Percentiles rank a stretch among this genome's conserved stretches.
Conservation (phyloP, 805 yeast genomes). For the Candida nemodendra region DNA sequence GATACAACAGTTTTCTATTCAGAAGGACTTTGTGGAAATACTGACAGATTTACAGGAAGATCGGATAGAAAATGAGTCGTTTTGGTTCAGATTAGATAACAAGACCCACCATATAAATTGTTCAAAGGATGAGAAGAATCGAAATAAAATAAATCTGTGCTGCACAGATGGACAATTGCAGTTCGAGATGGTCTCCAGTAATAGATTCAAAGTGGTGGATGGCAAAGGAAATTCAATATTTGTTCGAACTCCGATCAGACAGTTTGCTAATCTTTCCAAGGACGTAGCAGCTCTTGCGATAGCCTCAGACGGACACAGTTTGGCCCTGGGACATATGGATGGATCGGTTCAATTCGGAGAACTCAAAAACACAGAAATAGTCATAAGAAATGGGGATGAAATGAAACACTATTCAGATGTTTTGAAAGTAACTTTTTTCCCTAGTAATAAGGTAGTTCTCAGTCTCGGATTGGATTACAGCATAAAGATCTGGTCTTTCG, state of each 20-base stretch:
- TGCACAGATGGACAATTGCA: constrained; percentile 1
- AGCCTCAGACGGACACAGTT: neutral
- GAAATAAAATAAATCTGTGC: neutral
- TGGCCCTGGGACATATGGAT: constrained; percentile 17
- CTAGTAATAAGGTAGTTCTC: constrained; percentile 60
- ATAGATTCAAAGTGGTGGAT: too few species aligned
- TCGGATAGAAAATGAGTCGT: constrained; percentile 10
- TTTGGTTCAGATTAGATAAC: constrained; percentile 16
- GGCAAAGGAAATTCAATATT: too few species aligned
- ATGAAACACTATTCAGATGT: constrained; percentile 55
- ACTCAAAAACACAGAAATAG: constrained; percentile 1
- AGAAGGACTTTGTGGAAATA: constrained; percentile 19
- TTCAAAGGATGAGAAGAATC: neutral
- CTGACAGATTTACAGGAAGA: constrained; percentile 14
- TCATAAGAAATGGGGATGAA: neutral
- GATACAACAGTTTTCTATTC: constrained; percentile 13
- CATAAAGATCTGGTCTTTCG: constrained; percentile 60
- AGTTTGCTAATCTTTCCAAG: too few species aligned
- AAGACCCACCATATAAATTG: constrained; percentile 4
- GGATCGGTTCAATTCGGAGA: constrained; percentile 16
- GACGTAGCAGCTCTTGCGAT: neutral
- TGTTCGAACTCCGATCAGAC: too few species aligned
- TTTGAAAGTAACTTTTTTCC: constrained; percentile 48
- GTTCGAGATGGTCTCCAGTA: neutral
- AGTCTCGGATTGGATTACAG: constrained; percentile 58